Evolutionary conservation across 345 rosid genomes (phyloP).

Genomic region (Cardamine occulta): DNA sequence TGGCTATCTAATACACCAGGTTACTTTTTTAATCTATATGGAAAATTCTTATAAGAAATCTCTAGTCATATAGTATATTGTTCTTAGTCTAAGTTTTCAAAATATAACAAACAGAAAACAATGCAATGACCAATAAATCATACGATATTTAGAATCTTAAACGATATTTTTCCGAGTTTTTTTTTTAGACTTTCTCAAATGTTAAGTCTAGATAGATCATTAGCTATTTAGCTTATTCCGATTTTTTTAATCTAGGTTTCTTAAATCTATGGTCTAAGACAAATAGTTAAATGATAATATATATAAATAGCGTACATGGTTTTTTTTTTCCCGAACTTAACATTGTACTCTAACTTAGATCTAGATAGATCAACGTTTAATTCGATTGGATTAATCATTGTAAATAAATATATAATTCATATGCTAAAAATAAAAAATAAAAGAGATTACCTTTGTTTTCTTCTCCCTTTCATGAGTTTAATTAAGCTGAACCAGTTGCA

Average conservation of each 20-base stretch:
- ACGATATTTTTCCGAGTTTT: neutral
- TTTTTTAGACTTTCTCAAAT: neutral
- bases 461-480: neutral
- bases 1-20: neutral
- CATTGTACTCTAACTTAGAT: neutral
- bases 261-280: neutral
- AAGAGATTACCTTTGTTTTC: constrained; percentile 15
- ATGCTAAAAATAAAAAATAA: neutral
- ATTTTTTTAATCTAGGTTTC: neutral
- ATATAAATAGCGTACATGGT: neutral
- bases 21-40: neutral
- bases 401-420: neutral
- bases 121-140: neutral
- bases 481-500: constrained; percentile 62
- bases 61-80: neutral
- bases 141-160: neutral
- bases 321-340: neutral
- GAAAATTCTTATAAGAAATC: neutral
- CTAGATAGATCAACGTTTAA: neutral
- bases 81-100: neutral
- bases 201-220: neutral
- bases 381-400: neutral
- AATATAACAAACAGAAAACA: neutral
- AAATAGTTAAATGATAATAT: neutral
- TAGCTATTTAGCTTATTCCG: neutral